Conservation (phyloP, 2,329 filamentous ascomycete species). For the Fusarium metavorans region DNA sequence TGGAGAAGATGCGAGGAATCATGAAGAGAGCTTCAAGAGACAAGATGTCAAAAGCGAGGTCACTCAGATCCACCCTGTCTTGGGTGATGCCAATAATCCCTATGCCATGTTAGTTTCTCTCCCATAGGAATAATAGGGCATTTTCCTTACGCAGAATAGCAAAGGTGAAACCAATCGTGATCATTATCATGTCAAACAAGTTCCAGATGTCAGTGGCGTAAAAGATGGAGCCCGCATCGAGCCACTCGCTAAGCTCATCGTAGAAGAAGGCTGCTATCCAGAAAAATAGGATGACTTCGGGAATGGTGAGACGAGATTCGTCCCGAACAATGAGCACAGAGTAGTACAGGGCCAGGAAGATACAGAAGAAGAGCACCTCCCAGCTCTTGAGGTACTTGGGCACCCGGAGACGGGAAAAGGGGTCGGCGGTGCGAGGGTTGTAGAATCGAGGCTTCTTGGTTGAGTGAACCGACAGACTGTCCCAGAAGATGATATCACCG, state of each 20-base stretch:
- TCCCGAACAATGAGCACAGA: slow-evolving; percentile 83
- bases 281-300: slow-evolving; percentile 81
- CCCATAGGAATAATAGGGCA: not conserved
- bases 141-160: slow-evolving; percentile 73
- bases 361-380: slow-evolving; percentile 83
- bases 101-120: slow-evolving; percentile 28
- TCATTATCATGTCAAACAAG: slow-evolving; percentile 79
- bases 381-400: slow-evolving; percentile 88
- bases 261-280: slow-evolving; percentile 92
- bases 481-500: slow-evolving; percentile 90
- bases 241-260: slow-evolving; percentile 86
- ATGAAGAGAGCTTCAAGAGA: slow-evolving; percentile 90
- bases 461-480: slow-evolving; percentile 77
- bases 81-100: slow-evolving; percentile 57
- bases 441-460: slow-evolving; percentile 83
- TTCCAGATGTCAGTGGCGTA: slow-evolving; percentile 89
- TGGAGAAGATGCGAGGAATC: slow-evolving; percentile 87
- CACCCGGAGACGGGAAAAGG: slow-evolving; percentile 80
- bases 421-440: slow-evolving; percentile 74
- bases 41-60: slow-evolving; percentile 88
- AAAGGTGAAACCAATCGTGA: slow-evolving; percentile 78
- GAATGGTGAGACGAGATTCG: slow-evolving; percentile 71
- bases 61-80: slow-evolving; percentile 72
- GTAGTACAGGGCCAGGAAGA: slow-evolving; percentile 86
- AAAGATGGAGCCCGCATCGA: slow-evolving; percentile 87